phyloP scores from a whole-genome alignment of 179 eudicot genomes.

The Corrigiola litoralis region DNA sequence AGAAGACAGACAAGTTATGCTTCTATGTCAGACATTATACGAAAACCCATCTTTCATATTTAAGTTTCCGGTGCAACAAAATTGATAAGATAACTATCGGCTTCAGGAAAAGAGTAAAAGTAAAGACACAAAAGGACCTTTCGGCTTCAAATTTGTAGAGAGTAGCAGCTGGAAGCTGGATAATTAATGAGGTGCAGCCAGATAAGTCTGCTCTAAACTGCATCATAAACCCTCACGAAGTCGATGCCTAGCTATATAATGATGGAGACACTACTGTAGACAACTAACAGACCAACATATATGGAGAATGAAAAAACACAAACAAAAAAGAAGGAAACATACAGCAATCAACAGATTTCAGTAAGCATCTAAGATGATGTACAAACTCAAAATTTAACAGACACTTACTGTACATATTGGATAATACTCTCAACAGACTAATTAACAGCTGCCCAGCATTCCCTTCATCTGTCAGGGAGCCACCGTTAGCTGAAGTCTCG shows the following conservation, averaged over 20 bases:
- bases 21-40: neutral
- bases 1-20: too few species aligned
- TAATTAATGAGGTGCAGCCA: neutral
- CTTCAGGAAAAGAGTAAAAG: neutral
- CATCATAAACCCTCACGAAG: neutral
- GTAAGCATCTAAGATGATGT: neutral
- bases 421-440: conserved; percentile 60
- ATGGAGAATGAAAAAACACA: neutral
- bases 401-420: conserved; percentile 70
- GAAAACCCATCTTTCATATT: neutral
- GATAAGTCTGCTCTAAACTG: neutral
- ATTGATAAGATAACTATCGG: neutral
- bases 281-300: too few species aligned
- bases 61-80: neutral
- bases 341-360: neutral
- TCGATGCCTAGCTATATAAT: neutral
- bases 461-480: conserved; percentile 46
- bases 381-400: conserved; percentile 6
- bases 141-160: neutral
- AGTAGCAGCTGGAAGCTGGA: neutral
- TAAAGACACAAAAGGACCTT: neutral
- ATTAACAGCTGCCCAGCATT: conserved; percentile 54
- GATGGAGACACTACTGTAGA: neutral
- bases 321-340: neutral
- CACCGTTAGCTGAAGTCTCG: conserved; percentile 44